Evolutionary conservation across 2,329 filamentous ascomycete genomes (phyloP).

Genomic region (Orbilia oligospora): DNA sequence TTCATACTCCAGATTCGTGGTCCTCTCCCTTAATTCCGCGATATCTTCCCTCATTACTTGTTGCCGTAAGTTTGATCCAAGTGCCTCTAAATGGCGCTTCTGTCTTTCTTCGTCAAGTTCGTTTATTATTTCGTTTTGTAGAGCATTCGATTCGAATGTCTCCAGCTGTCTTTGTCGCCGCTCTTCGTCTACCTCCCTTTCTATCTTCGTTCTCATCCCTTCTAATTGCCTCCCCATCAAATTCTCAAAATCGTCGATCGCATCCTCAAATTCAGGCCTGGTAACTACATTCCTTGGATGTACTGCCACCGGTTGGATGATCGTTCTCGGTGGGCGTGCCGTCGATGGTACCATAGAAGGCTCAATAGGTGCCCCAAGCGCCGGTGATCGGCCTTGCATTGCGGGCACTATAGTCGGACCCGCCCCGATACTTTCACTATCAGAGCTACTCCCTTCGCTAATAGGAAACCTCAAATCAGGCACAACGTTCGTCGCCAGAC

Average conservation of each 20-base stretch:
- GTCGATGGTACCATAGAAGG: neutral
- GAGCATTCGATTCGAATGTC: neutral
- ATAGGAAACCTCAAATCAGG: constrained; percentile 25
- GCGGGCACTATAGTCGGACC: constrained; percentile 21
- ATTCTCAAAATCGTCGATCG: constrained; percentile 3
- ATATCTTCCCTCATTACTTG: constrained; percentile 17
- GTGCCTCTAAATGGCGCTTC: neutral
- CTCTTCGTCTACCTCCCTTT: constrained; percentile 18
- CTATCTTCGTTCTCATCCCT: constrained; percentile 3
- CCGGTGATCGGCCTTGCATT: neutral
- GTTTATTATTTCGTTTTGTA: neutral
- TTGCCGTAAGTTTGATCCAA: neutral
- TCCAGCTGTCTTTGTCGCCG: neutral
- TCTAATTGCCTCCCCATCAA: constrained; percentile 11
- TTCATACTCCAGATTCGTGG: constrained; percentile 42
- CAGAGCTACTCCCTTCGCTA: constrained; percentile 17
- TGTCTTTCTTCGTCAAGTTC: constrained; percentile 27
- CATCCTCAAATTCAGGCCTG: constrained; percentile 19
- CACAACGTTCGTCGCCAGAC: neutral
- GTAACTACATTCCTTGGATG: constrained; percentile 27
- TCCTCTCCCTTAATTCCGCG: constrained; percentile 28
- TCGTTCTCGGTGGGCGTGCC: neutral
- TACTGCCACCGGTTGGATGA: constrained; percentile 7
- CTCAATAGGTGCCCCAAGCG: neutral
- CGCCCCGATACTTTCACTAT: constrained; percentile 13